Evolutionary conservation across 208 protist genomes (phyloP), one percentile per base, ranked within the genome.

Genomic region (Trypanosoma vivax): DNA sequence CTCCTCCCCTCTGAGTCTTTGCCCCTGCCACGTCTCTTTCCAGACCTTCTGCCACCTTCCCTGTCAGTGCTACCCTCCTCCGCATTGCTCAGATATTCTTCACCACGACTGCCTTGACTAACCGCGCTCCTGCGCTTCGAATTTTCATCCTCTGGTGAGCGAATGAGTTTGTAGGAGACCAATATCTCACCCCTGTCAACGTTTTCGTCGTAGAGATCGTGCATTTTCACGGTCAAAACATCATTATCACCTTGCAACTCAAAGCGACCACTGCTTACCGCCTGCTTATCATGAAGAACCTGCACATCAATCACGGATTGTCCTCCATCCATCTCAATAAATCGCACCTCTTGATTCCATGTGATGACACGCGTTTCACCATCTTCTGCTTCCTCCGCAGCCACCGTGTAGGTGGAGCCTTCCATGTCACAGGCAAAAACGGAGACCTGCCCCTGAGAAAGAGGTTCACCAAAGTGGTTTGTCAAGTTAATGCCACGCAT

Each of bases 291-390:
- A 35, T 89, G 73, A 60, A 81, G 72, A 14, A 70, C 75, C 2
- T 77, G 52, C 34, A 90, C 69, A 23, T 89, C 83, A 9, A 94
- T 48, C 3, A 62, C 39, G 1, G 66, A 61, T 46, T 83, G 57
- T 41, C 50, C 37, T 19, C 46, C 52, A 24, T 82, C 59, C 18
- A 90, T 65, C 28, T 79, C 86, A 31, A 93, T 83, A 58, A 93
- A 93, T 38, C 79, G 86, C 29, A 93, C 75, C 72, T 93, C 82
- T 55, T 93, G 86, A 65, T 90, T 90, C 83, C 86, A 93, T 46
- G 52, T 73, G 35, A 88, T 68, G 42, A 90, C 54, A 47, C 74
- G 51, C 18, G 60, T 71, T 41, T 34, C 42, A 10, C 74, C 65
- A 3, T 51, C 76, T 25, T 83, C 80, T 10, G 56, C 58, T n/a